Evolutionary conservation across 176 grass and related monocot genomes (phyloP).

Genomic region (Puya raimondii): DNA sequence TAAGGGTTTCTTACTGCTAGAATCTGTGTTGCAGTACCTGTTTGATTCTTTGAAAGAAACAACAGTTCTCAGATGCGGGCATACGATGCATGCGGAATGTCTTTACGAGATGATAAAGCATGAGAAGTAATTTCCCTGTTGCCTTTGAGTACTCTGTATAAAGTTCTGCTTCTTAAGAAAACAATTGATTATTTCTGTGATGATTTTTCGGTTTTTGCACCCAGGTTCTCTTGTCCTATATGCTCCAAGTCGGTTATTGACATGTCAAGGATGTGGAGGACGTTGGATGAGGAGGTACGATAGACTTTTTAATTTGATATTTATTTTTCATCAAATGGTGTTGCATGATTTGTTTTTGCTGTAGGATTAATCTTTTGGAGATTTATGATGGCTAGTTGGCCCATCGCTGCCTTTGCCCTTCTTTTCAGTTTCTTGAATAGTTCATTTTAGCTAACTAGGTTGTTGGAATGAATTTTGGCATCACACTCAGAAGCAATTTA

Average conservation of each 20-base stretch:
- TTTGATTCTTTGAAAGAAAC: constrained; percentile 80
- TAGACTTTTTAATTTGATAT: too few species aligned
- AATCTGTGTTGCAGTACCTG: constrained; percentile 43
- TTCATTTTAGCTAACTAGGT: too few species aligned
- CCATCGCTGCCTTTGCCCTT: too few species aligned
- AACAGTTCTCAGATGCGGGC: constrained; percentile 71
- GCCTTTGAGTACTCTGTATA: constrained; percentile 6
- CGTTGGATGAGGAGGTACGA: constrained; percentile 63
- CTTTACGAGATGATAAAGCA: constrained; percentile 86
- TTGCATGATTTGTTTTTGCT: too few species aligned
- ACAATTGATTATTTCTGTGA: neutral
- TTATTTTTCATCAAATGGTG: too few species aligned
- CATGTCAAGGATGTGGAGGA: constrained; percentile 70
- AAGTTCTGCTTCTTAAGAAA: constrained; percentile 1
- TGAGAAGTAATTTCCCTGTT: constrained; percentile 61
- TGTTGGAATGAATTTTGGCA: too few species aligned
- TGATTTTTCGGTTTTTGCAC: neutral
- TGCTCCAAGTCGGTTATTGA: constrained; percentile 65
- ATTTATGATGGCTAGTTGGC: too few species aligned
- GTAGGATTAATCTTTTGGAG: too few species aligned
- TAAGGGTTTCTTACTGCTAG: constrained; percentile 8
- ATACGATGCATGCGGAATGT: constrained; percentile 77
- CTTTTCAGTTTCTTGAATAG: too few species aligned
- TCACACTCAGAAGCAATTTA: too few species aligned
- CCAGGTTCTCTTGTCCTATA: constrained; percentile 78